Percentiles rank a stretch among this genome's conserved stretches.
Conservation (phyloP, 2,329 filamentous ascomycete species). For the Amesomyces nigricolor region DNA sequence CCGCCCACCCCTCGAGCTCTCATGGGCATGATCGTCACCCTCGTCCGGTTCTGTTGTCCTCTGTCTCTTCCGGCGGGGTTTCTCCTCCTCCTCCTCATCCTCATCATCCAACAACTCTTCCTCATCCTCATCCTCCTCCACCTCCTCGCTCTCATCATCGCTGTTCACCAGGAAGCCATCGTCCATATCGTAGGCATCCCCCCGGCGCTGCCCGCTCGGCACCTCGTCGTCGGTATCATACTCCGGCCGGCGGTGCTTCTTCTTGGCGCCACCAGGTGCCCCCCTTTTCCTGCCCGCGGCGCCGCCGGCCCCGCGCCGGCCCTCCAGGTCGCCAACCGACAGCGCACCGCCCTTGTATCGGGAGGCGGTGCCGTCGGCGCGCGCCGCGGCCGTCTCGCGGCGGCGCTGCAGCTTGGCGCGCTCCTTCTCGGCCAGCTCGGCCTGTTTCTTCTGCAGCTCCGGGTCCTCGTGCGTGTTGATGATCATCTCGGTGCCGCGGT, state of each 20-base stretch:
- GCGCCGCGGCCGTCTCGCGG: constrained; percentile 61
- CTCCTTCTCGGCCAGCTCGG: constrained; percentile 70
- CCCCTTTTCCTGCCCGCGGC: constrained; percentile 45
- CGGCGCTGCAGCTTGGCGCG: constrained; percentile 60
- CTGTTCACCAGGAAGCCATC: constrained; percentile 74
- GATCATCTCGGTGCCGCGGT: constrained; percentile 56
- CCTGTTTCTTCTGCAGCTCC: constrained; percentile 66
- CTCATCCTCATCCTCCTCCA: constrained; percentile 56
- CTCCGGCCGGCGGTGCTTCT: constrained; percentile 53
- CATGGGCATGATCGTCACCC: constrained; percentile 38
- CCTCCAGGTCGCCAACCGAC: constrained; percentile 65
- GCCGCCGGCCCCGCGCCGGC: constrained; percentile 44
- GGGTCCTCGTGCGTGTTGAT: constrained; percentile 68
- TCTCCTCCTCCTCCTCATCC: constrained; percentile 43
- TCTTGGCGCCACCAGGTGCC: constrained; percentile 43
- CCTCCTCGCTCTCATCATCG: constrained; percentile 62
- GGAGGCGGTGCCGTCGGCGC: constrained; percentile 50
- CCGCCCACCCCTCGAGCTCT: constrained; percentile 17
- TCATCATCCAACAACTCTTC: constrained; percentile 52
- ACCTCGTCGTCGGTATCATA: constrained; percentile 75
- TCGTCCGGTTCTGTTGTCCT: constrained; percentile 45
- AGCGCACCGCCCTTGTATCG: constrained; percentile 49
- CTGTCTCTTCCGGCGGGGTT: constrained; percentile 45
- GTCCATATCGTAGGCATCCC: constrained; percentile 73
- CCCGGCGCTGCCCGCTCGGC: constrained; percentile 53